Base-by-base conservation (phyloP, 805 yeast genomes). In the Barnettozyma sp. region DNA sequence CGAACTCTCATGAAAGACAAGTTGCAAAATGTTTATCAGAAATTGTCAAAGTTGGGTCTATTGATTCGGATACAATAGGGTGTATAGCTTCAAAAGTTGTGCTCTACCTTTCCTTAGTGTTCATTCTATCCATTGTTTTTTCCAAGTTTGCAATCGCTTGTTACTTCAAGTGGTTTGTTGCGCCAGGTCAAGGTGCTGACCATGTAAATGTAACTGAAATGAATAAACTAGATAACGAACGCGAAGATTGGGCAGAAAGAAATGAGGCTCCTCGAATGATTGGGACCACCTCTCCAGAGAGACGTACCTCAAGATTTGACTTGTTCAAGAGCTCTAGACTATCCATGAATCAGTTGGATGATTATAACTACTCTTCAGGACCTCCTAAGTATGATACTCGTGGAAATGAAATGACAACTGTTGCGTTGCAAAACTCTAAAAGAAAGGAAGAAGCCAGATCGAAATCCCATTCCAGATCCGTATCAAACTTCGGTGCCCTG, bases 11-110 rank as follows among this genome's bases (percentile, higher is more conserved):
- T 22, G 74, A 71, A n/a, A 73, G 88, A 39, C 69, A 72, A 50
- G 74, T 77, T 5, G 95, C 92, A 6, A 73, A 78, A 49, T 92
- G 98, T 58, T 63, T 92, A 37, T 65, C 80, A 9, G 97, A 92
- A 58, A 82, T 86, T 36, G 67, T 83, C 34, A 85, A 82, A 59
- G 94, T 90, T 12, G 98, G 98, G 16, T 78, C 76, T 33, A 74
- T 92, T 27, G 97, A 92, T 54, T 76, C 88, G 2, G 84, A 83
- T 25, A 78, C 95, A 6, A 76, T 92, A 50, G 98, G 98, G 6
- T 92, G 98, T 62, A 78, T 92, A 52, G 94, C 95, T 0, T 86
- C 97, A 0, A 65, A 77, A 36, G 77, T 88, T 26, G 96, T 92
- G 1, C 70, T 92, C 41, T 75, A 76, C 48, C 71, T 82, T 6